phyloP scores from a whole-genome alignment of 108 stramenopile species.

The Pseudonitzschia delicatissima region DNA sequence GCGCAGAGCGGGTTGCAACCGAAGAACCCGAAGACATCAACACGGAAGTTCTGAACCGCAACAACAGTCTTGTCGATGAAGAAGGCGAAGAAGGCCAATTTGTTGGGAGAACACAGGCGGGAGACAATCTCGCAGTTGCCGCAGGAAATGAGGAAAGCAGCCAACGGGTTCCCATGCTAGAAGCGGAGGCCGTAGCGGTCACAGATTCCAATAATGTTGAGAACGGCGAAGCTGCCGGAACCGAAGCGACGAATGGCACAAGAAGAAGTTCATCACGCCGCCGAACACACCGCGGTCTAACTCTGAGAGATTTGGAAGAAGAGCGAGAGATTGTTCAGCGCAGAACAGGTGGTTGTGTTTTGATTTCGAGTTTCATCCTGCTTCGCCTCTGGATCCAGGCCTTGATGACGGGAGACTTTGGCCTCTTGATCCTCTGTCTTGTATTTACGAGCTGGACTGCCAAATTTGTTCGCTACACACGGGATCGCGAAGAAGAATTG shows the following conservation, averaged over 20 bases:
- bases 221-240: background rate
- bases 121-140: too few relatives aligned
- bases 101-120: constrained; percentile 1
- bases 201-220: constrained; percentile 1
- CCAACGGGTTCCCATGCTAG: background rate
- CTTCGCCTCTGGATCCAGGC: constrained; percentile 83
- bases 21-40: constrained; percentile 2
- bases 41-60: background rate
- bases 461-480: constrained; percentile 54
- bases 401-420: constrained; percentile 52
- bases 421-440: constrained; percentile 57
- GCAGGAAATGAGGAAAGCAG: background rate
- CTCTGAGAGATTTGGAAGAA: constrained; percentile 51
- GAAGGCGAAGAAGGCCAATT: constrained; percentile 15
- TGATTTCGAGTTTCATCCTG: constrained; percentile 67
- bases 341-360: constrained; percentile 60
- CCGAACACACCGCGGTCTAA: constrained; percentile 14
- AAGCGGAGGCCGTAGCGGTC: constrained; percentile 6
- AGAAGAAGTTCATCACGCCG: background rate
- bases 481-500: constrained; percentile 74
- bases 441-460: constrained; percentile 73
- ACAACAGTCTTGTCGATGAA: constrained; percentile 10
- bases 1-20: constrained; percentile 8
- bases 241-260: background rate
- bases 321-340: constrained; percentile 69